Evolutionary conservation across 73 alveolate genomes (phyloP), one percentile per base, ranked within the genome.

Genomic region (Breviolum minutum): DNA sequence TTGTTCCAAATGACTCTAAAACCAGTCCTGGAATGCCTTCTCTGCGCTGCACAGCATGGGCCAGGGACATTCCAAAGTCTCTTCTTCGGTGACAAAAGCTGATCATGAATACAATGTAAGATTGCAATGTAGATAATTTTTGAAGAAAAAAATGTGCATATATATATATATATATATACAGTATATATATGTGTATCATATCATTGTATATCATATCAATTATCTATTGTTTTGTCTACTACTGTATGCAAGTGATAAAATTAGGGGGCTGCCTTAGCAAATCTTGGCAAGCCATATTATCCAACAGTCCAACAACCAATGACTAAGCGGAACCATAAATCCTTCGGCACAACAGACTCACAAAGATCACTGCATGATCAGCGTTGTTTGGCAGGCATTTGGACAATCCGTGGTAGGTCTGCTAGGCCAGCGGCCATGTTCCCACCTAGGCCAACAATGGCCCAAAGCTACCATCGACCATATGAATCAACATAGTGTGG

Each of bases 21-120:
- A 71, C 30, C 27, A 19, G 91, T 60, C 91, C 91, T 82, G 91
- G 60, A 82, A 82, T 17, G 30, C 91, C 61, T 82, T 82, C 74
- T 82, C 73, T 22, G 91, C 69, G 9, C 12, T 22, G 73, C 61
- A 8, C 74, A 82, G 24, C 91, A 82, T 82, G 54, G 91, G 61
- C 60, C 24, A 60, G 1, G 9, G 74, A 26, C 87, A 79, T 79
- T 29, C 66, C 30, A 2, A 8, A 20, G 32, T 17, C 10, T 11
- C 19, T 30, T 20, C 26, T 71, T 71, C 26, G 48, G 29, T 11
- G 26, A n/a, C 81, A 71, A 12, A 71, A 16, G 26, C 13, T 71
- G 40, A 71, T 1, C 10, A 71, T 20, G 81, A 12, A 17, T 12
- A 11, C 10, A 30, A 12, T 4, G 26, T 12, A 12, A 71, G 8